phyloP scores from a whole-genome alignment of 768 basidiomycete genomes.

The Lactarius hatsudake region DNA sequence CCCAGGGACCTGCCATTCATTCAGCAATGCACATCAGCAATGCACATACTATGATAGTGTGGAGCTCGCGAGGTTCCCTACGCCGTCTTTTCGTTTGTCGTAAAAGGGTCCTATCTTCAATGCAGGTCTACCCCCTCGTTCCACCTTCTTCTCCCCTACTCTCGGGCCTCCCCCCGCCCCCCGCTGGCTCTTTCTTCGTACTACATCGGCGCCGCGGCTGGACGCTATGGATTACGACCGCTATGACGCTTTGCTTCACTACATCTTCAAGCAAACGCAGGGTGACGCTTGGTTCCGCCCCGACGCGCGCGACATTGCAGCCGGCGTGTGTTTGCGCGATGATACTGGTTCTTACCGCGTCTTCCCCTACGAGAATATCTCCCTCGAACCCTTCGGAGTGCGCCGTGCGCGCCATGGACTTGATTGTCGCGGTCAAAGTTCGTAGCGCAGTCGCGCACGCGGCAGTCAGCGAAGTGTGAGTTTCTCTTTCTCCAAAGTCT shows the following conservation, averaged over 20 bases:
- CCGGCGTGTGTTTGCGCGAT: slow-evolving; percentile 50
- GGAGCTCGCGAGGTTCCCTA: not conserved
- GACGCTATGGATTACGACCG: slow-evolving; percentile 40
- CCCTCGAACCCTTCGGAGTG: slow-evolving; percentile 55
- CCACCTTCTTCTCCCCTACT: not conserved
- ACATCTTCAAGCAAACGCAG: slow-evolving; percentile 46
- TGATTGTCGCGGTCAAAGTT: slow-evolving; percentile 54
- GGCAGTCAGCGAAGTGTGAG: slow-evolving; percentile 47
- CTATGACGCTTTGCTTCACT: slow-evolving; percentile 44
- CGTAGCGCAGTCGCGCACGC: slow-evolving; percentile 51
- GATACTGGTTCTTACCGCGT: slow-evolving; percentile 49
- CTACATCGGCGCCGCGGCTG: not conserved
- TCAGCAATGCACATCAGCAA: no score
- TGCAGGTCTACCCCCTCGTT: not conserved
- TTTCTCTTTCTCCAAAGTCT: slow-evolving; percentile 7
- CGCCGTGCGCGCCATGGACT: slow-evolving; percentile 51
- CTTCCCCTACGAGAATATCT: slow-evolving; percentile 53
- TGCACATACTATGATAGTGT: not conserved
- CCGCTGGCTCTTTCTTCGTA: not conserved
- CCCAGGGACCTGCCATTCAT: not conserved
- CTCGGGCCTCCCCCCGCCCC: not conserved
- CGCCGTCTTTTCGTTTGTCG: not conserved
- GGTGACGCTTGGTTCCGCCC: slow-evolving; percentile 56
- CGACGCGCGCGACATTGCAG: slow-evolving; percentile 45
- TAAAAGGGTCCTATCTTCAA: slow-evolving; percentile 17